Base-by-base conservation (phyloP, 306 rosid genomes). In the Cyamopsis tetragonoloba region DNA sequence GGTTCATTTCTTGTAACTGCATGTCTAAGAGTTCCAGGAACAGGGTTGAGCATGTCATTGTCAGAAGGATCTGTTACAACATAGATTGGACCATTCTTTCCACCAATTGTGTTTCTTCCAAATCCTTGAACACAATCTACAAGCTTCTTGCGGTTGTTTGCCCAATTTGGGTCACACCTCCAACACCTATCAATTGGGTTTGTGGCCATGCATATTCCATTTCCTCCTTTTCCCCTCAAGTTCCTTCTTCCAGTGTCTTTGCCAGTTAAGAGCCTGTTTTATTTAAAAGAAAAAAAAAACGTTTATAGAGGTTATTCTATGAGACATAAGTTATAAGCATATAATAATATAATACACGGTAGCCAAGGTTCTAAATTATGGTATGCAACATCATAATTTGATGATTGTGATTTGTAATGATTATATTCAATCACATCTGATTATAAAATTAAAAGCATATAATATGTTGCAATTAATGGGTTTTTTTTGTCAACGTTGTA, bases 131-230 rank as follows among this genome's bases (percentile, higher is more conserved):
- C 88, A 60, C 98, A 92, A 50, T 74, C 76, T 10, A 81, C 87
- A 0, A 92, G 75, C 63, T 50, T 86, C 81, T 92, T 70, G 30
- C 96, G 82, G 73, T 89, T 69, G 0, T 37, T 4, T 20, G 72
- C 89, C 98, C 96, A 92, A 5, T 89, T 64, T 8, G 77, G 74
- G 56, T 87, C 86, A 17, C 96, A 92, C 71, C 96, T 84, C 96
- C 98, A 92, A 75, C 98, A 92, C 8, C 78, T 66, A 12, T 92
- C 98, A 6, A 92, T 89, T 26, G 96, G 96, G 63, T 92, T 92
- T 42, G 95, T 84, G 18, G 91, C 85, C 62, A 0, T 0, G 79
- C 96, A 92, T 15, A 62, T 28, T 3, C 85, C 90, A 0, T 0
- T 0, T 32, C 2, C 81, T 0, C 0, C 0, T 3, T 1, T 10